Percentiles rank a stretch among this genome's conserved stretches.
Conservation (phyloP, 2,329 filamentous ascomycete species). For the Fusarium setosum region DNA sequence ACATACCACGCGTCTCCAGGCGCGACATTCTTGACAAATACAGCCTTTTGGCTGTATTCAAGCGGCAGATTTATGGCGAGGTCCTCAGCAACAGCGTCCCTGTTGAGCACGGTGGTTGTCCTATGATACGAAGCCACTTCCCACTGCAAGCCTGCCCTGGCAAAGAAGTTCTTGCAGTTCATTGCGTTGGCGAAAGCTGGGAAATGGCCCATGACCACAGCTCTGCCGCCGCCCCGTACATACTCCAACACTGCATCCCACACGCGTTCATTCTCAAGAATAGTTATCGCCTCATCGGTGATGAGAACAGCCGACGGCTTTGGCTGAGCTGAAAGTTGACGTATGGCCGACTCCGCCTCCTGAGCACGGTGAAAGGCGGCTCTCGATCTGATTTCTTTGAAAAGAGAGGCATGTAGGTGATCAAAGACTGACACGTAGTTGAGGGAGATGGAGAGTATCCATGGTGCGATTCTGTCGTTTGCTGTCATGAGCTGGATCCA, state of each 20-base stretch:
- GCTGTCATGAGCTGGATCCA: too few relatives aligned
- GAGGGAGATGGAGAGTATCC: constrained; percentile 11
- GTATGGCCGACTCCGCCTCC: background rate
- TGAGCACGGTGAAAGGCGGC: constrained; percentile 9
- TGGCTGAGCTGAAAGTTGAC: constrained; percentile 8
- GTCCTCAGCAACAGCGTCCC: constrained; percentile 12
- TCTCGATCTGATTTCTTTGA: constrained; percentile 5
- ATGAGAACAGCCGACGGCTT: constrained; percentile 20
- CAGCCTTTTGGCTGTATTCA: constrained; percentile 42
- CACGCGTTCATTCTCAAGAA: constrained; percentile 1
- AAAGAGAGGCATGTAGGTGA: constrained; percentile 15
- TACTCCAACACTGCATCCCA: constrained; percentile 35
- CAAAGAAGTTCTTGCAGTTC: constrained; percentile 34
- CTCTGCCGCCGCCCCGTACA: constrained; percentile 23
- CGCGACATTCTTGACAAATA: constrained; percentile 39
- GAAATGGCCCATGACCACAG: constrained; percentile 23
- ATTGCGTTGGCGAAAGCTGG: constrained; percentile 3
- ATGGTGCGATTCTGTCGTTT: too few relatives aligned
- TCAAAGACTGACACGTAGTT: constrained; percentile 14
- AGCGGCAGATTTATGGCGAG: constrained; percentile 23
- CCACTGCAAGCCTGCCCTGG: constrained; percentile 38
- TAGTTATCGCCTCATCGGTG: constrained; percentile 24
- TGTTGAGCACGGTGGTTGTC: constrained; percentile 38
- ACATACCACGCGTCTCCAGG: constrained; percentile 40
- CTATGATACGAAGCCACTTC: constrained; percentile 31